Conservation (phyloP, 2,329 filamentous ascomycete genomes). For the Xylariales sp. region DNA sequence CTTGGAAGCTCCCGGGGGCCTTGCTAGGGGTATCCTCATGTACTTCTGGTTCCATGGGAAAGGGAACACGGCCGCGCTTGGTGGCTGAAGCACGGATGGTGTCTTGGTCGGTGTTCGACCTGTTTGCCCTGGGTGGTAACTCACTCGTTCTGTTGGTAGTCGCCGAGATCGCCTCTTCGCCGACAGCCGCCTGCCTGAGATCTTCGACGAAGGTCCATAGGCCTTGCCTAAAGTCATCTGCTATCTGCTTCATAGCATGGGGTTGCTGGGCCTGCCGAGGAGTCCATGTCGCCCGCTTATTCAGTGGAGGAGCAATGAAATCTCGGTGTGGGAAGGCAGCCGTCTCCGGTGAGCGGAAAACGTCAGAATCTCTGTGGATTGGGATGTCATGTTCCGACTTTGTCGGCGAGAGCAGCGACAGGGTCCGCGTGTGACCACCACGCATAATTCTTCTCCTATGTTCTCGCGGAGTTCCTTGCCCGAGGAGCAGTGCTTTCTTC, state of each 20-base stretch:
- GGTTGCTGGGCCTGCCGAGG: conserved; percentile 42
- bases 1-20: conserved; percentile 22
- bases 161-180: conserved; percentile 77
- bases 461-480: conserved; percentile 32
- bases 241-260: conserved; percentile 66
- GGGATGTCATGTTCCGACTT: conserved; percentile 40
- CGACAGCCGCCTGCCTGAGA: conserved; percentile 89
- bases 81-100: conserved; percentile 40
- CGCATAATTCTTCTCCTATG: conserved; percentile 62
- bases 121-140: conserved; percentile 19
- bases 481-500: conserved; percentile 61
- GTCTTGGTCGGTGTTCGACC: conserved; percentile 33
- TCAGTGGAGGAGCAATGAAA: conserved; percentile 32
- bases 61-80: conserved; percentile 36
- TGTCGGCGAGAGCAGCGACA: conserved; percentile 78
- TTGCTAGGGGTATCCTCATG: conserved; percentile 26
- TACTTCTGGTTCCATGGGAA: conserved; percentile 34
- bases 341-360: conserved; percentile 31
- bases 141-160: conserved; percentile 30
- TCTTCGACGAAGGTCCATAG: conserved; percentile 95
- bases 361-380: conserved; percentile 40
- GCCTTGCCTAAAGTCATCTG: conserved; percentile 83
- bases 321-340: conserved; percentile 25
- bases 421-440: conserved; percentile 57
- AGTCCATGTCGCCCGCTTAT: conserved; percentile 58